phyloP scores from a whole-genome alignment of 73 alveolate species.

The Urostyla sp. region DNA sequence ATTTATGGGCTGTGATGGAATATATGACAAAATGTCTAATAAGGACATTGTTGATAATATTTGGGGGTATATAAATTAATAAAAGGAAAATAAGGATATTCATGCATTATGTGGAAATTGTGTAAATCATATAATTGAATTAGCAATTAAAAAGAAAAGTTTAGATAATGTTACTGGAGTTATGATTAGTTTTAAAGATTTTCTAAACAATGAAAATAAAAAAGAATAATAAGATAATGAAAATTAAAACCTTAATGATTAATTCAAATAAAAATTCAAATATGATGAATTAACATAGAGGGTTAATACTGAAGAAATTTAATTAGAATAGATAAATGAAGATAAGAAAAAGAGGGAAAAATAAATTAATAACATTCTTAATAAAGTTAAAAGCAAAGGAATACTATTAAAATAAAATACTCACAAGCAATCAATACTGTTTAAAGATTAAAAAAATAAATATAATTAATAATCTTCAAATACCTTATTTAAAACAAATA shows the following conservation, averaged over 20 bases:
- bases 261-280: background rate
- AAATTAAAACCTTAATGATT: background rate
- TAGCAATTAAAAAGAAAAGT: slow-evolving; percentile 14
- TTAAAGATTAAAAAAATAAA: too few relatives aligned
- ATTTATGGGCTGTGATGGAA: slow-evolving; percentile 57
- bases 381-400: too few relatives aligned
- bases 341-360: slow-evolving; percentile 8
- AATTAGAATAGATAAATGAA: slow-evolving; percentile 11
- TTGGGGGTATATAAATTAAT: slow-evolving; percentile 5
- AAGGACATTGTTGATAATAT: slow-evolving; percentile 84
- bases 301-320: slow-evolving; percentile 1
- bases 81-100: background rate
- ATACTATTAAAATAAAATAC: too few relatives aligned
- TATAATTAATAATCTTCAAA: too few relatives aligned
- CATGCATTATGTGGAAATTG: background rate
- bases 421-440: too few relatives aligned
- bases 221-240: background rate
- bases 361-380: too few relatives aligned
- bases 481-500: too few relatives aligned
- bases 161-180: slow-evolving; percentile 31
- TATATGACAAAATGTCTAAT: slow-evolving; percentile 79
- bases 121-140: background rate
- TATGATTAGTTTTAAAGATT: slow-evolving; percentile 21
- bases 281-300: background rate
- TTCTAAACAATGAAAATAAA: background rate